Percentiles rank a stretch among this genome's conserved stretches.
phyloP scores from a whole-genome alignment of 2,329 filamentous ascomycete species.

The Epichloe glyceriae region DNA sequence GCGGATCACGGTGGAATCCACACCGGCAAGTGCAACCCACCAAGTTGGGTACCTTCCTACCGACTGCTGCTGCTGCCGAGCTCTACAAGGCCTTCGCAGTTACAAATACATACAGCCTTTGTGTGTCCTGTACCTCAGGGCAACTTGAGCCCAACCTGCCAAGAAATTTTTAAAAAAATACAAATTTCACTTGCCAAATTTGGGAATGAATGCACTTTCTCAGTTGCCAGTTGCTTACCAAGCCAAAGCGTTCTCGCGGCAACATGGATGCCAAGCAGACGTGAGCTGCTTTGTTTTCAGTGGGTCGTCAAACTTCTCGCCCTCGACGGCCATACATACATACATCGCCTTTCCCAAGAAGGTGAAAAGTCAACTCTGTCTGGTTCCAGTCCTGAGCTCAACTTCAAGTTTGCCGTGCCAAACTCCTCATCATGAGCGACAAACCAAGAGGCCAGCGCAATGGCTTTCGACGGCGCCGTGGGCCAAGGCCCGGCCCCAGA shows the following conservation, averaged over 20 bases:
- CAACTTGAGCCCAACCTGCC: too few species aligned
- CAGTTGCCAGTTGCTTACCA: too few species aligned
- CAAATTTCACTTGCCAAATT: too few species aligned
- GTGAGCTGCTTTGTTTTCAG: not conserved
- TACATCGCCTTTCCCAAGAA: not conserved
- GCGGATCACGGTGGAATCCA: not conserved
- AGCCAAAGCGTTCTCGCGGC: not conserved
- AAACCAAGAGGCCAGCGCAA: conserved; percentile 1
- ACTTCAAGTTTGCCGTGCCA: too few species aligned
- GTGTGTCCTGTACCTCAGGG: too few species aligned
- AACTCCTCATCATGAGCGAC: conserved; percentile 1
- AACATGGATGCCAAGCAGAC: not conserved
- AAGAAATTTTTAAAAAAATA: too few species aligned
- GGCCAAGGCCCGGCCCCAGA: not conserved
- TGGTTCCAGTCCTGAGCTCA: too few species aligned
- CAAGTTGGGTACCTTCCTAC: not conserved
- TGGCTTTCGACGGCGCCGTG: conserved; percentile 2
- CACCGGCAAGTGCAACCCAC: conserved; percentile 1
- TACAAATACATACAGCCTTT: too few species aligned
- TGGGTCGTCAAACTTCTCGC: not conserved
- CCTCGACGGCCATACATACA: not conserved
- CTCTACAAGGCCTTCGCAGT: too few species aligned
- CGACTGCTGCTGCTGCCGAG: not conserved
- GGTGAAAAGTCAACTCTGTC: not conserved
- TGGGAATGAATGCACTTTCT: too few species aligned